Percentiles rank a stretch among this genome's conserved stretches.
These are phyloP conservation scores for Rhodotorula paludigena DNA, from an alignment of 768 basidiomycete genomes.

Conservation along the genomic window DNA sequence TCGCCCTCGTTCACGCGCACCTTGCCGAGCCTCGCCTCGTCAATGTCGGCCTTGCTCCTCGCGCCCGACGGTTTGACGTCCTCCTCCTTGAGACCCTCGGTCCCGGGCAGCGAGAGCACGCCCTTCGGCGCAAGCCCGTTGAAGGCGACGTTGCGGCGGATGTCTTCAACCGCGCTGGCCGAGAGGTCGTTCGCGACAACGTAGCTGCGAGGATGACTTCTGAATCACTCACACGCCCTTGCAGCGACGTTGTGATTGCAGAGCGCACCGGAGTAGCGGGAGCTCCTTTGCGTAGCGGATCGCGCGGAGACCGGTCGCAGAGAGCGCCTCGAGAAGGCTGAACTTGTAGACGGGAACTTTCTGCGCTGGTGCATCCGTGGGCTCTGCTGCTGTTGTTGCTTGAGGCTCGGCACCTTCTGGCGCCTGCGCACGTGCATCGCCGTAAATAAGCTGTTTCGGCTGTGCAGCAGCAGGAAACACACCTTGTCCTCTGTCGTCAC, in stretches of 20 bases:
- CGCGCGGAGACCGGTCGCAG: conserved; percentile 89
- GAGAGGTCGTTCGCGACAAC: conserved; percentile 94
- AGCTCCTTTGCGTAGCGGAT: conserved; percentile 98
- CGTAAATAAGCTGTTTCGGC: too few relatives aligned
- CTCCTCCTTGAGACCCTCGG: conserved; percentile 7
- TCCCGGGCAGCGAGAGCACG: neutral
- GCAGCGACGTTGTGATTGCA: too few relatives aligned
- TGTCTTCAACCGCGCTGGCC: conserved; percentile 71
- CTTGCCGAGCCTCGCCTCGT: conserved; percentile 50
- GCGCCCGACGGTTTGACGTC: conserved; percentile 9
- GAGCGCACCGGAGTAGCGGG: conserved; percentile 69
- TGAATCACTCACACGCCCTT: too few relatives aligned
- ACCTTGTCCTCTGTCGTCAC: neutral
- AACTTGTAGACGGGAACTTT: too few relatives aligned
- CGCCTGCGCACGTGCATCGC: too few relatives aligned
- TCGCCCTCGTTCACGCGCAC: conserved; percentile 86
- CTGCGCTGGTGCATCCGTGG: too few relatives aligned
- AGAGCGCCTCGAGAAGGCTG: conserved; percentile 83
- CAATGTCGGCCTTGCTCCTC: conserved; percentile 20
- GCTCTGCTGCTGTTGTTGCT: neutral
- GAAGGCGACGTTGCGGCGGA: conserved; percentile 74
- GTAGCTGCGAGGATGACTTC: conserved; percentile 54
- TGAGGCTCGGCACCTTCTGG: neutral
- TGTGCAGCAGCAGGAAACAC: neutral
- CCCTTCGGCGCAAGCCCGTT: conserved; percentile 58